Evolutionary conservation across 495 filamentous ascomycete genomes (phyloP), one percentile per base, ranked within the genome.

Genomic region (Aspergillus sparsus): DNA sequence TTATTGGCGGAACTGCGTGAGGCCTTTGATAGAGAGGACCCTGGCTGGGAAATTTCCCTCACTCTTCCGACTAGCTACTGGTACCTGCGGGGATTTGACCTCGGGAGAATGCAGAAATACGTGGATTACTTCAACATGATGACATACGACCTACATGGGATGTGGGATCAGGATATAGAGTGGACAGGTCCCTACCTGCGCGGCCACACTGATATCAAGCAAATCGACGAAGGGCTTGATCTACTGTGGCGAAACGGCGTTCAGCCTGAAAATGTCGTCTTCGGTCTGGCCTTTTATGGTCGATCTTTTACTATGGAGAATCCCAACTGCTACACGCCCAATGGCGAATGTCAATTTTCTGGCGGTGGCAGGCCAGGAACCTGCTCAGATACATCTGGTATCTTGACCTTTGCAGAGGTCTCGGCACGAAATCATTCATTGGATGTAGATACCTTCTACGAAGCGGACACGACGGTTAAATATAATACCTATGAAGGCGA

Each of bases 111-210:
- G 33, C 51, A 69, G 13, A 16, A 69, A 2, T 49, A 70, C 37
- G 70, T 80, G 2, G 80, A 83, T 57, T 85, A 71, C 65, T 67
- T 83, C 55, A 85, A 85, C 57, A 7, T 85, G 32, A 87, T 87
- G 83, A 66, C 58, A 9, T 85, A 84, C 54, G 79, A 82, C 62
- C 31, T 82, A 3, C 65, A 65, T 42, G 66, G 66, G 7, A 33
- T 55, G n/a, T 62, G 59, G 59, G 59, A 62, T 21, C 2, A 62
- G 34, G 27, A 52, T 2, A 62, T 33, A 7, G 12, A 42, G 0
- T 62, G 59, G 59, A 62, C 44, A 0, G 39, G 53, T 15, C 44
- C 45, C 8, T 61, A 54, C 42, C 52, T 61, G 11, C 44, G n/a
- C 2, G 57, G 49, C 4, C 70, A 76, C 45, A 69, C 68, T 32